phyloP scores from a whole-genome alignment of 495 filamentous ascomycete genomes.

The Tuber brumale region DNA sequence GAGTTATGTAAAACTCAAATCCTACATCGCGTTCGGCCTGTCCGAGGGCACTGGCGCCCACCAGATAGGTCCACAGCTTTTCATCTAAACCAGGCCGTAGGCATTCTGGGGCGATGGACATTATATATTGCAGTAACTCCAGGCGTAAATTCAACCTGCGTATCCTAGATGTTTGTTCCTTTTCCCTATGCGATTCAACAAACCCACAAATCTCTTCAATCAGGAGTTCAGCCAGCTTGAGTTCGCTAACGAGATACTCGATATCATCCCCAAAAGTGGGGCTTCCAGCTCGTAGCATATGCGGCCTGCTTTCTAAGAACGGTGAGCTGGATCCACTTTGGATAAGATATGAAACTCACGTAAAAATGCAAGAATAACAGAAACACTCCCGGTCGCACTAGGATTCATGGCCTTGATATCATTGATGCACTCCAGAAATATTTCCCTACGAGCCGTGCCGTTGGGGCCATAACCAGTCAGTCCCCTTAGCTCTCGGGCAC shows the following conservation, averaged over 20 bases:
- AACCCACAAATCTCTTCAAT: constrained; percentile 50
- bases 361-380: constrained; percentile 58
- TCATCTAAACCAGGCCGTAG: constrained; percentile 27
- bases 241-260: constrained; percentile 50
- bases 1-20: constrained; percentile 40
- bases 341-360: constrained; percentile 46
- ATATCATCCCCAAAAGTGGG: constrained; percentile 46
- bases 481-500: constrained; percentile 43
- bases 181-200: constrained; percentile 42
- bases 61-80: constrained; percentile 38
- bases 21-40: constrained; percentile 34
- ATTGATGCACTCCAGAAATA: constrained; percentile 54
- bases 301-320: constrained; percentile 35
- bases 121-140: constrained; percentile 43
- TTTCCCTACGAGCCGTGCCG: constrained; percentile 48
- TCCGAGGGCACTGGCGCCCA: constrained; percentile 36
- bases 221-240: constrained; percentile 50
- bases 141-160: constrained; percentile 35
- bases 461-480: constrained; percentile 47
- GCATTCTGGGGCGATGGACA: constrained; percentile 33
- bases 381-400: constrained; percentile 63
- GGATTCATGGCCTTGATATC: constrained; percentile 54
- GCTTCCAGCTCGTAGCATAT: constrained; percentile 40
- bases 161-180: constrained; percentile 25
- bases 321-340: constrained; percentile 7